These are phyloP conservation scores for Penicillium silybi DNA, from an alignment of 495 filamentous ascomycete genomes.

Conservation along the genomic window DNA sequence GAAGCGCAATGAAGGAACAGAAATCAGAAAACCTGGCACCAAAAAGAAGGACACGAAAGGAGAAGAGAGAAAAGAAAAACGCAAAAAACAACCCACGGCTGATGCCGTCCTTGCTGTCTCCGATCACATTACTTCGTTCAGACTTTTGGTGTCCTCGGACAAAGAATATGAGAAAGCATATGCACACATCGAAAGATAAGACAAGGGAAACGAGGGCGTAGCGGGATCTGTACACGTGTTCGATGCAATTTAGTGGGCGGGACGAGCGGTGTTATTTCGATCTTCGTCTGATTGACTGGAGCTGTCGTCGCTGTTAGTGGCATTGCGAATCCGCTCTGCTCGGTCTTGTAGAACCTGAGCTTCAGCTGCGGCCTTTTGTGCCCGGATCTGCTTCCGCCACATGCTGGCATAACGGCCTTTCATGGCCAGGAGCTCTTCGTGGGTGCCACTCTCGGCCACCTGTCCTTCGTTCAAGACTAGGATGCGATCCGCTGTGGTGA, in stretches of 20 bases:
- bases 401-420: constrained; percentile 83
- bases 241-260: constrained; percentile 17
- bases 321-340: constrained; percentile 44
- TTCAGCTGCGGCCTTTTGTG: constrained; percentile 76
- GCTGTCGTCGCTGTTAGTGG: constrained; percentile 46
- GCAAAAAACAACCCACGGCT: constrained; percentile 5
- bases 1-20: constrained; percentile 1
- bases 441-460: constrained; percentile 81
- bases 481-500: constrained; percentile 92
- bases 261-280: constrained; percentile 30
- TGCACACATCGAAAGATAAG: constrained; percentile 27
- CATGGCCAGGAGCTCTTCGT: constrained; percentile 72
- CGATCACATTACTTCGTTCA: constrained; percentile 14
- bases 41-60: constrained; percentile 9
- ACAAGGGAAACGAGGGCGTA: constrained; percentile 17
- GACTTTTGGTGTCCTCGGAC: constrained; percentile 11
- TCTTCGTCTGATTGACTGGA: constrained; percentile 53
- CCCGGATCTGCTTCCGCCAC: constrained; percentile 94
- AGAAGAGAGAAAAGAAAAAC: constrained; percentile 5
- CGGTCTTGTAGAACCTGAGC: constrained; percentile 54
- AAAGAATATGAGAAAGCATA: constrained; percentile 14
- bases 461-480: constrained; percentile 82
- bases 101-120: constrained; percentile 5
- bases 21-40: background rate
- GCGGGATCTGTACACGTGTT: constrained; percentile 15